These are phyloP conservation scores for Pulveroboletus ravenelii DNA, from an alignment of 768 basidiomycete species.

Conservation along the genomic window DNA sequence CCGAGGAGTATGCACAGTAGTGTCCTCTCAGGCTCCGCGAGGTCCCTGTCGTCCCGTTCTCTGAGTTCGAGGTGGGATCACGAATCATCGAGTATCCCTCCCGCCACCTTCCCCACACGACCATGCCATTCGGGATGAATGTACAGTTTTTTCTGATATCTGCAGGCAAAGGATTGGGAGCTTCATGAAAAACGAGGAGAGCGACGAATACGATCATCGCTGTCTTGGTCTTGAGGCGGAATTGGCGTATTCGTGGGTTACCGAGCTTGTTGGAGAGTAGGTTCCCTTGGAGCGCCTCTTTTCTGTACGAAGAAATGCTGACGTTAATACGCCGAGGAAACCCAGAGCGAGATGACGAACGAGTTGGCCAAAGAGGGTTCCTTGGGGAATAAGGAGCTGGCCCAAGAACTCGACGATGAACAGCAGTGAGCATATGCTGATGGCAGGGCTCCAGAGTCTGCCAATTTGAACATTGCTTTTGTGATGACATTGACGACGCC, in stretches of 20 bases:
- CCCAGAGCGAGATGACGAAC: constrained; percentile 29
- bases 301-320: constrained; percentile 31
- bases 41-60: background rate
- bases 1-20: constrained; percentile 15
- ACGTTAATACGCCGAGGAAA: constrained; percentile 34
- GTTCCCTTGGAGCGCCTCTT: too few species aligned
- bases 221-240: constrained; percentile 15
- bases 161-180: background rate
- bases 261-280: too few species aligned
- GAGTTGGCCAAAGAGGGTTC: constrained; percentile 30
- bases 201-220: constrained; percentile 11
- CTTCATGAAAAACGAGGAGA: constrained; percentile 11
- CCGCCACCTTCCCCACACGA: constrained; percentile 21
- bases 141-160: constrained; percentile 7
- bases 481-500: constrained; percentile 29
- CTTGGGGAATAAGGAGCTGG: constrained; percentile 32
- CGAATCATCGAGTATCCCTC: constrained; percentile 7
- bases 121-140: constrained; percentile 20
- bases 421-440: constrained; percentile 25
- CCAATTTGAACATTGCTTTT: constrained; percentile 23
- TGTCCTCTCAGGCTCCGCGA: background rate
- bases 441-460: background rate
- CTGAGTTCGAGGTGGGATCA: constrained; percentile 3
- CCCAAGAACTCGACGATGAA: constrained; percentile 28
- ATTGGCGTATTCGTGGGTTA: constrained; percentile 8